Evolutionary conservation across 495 filamentous ascomycete genomes (phyloP).

Genomic region (Neurospora sp.): DNA sequence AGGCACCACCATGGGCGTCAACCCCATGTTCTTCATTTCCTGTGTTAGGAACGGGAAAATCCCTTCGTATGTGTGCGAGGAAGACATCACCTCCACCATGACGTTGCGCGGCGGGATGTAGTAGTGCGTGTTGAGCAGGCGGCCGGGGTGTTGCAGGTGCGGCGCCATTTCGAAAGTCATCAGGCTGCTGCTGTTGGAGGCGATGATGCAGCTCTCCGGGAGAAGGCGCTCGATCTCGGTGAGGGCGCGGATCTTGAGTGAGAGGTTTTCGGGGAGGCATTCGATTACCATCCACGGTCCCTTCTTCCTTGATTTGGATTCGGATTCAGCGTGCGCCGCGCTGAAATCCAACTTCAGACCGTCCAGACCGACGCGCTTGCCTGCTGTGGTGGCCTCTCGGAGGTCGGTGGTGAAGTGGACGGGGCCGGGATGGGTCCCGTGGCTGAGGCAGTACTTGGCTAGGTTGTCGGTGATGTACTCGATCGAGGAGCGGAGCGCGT

Average conservation of each 20-base stretch:
- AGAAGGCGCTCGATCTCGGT: constrained; percentile 34
- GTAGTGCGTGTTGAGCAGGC: constrained; percentile 46
- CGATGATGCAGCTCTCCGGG: constrained; percentile 39
- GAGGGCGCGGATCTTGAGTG: constrained; percentile 41
- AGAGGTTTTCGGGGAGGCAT: constrained; percentile 44
- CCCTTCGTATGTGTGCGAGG: constrained; percentile 31
- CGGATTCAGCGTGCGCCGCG: constrained; percentile 15
- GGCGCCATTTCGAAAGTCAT: constrained; percentile 37
- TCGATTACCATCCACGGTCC: constrained; percentile 45
- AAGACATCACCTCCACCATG: constrained; percentile 49
- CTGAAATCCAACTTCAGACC: constrained; percentile 3
- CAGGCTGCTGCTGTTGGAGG: constrained; percentile 42
- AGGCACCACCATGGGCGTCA: constrained; percentile 29
- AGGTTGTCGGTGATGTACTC: constrained; percentile 29
- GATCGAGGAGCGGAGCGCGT: constrained; percentile 17
- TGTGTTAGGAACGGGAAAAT: constrained; percentile 36
- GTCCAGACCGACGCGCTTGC: constrained; percentile 5
- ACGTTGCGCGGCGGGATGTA: constrained; percentile 43
- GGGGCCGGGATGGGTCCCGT: constrained; percentile 21
- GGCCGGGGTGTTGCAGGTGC: constrained; percentile 24
- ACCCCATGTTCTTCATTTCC: constrained; percentile 33
- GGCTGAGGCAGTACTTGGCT: constrained; percentile 17
- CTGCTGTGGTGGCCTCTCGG: constrained; percentile 15
- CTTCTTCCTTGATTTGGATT: constrained; percentile 10
- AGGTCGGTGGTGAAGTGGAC: constrained; percentile 23